Evolutionary conservation across 768 basidiomycete species (phyloP).

Genomic region (Macrolepiota albuminosa): DNA sequence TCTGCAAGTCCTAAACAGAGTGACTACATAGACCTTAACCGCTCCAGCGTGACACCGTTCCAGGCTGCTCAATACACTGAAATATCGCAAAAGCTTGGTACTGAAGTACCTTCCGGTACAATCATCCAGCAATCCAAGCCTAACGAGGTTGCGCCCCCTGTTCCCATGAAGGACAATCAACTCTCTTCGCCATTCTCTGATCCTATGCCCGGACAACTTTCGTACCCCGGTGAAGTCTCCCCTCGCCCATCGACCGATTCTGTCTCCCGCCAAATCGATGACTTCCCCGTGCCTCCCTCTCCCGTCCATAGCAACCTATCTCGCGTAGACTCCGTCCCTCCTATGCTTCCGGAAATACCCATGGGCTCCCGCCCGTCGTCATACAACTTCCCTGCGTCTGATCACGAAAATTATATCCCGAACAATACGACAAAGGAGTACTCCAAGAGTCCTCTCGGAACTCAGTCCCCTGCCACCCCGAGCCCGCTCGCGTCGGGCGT

Average conservation of each 20-base stretch:
- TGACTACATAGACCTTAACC: constrained; percentile 60
- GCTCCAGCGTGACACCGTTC: constrained; percentile 70
- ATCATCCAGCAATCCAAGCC: constrained; percentile 4
- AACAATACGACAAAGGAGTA: constrained; percentile 8
- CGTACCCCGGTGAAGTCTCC: constrained; percentile 4
- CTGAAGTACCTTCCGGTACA: constrained; percentile 30
- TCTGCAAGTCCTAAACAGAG: constrained; percentile 21
- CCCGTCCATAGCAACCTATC: constrained; percentile 29
- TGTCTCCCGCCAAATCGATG: constrained; percentile 20
- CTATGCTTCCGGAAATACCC: constrained; percentile 49
- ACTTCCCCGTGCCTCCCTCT: constrained; percentile 37
- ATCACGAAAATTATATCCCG: constrained; percentile 11
- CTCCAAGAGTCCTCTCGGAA: constrained; percentile 18
- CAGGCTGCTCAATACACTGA: constrained; percentile 74
- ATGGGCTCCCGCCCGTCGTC: constrained; percentile 32
- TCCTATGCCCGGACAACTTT: neutral
- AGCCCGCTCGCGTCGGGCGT: constrained; percentile 37
- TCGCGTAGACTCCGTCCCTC: constrained; percentile 47
- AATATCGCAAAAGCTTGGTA: constrained; percentile 54
- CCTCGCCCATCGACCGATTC: constrained; percentile 12
- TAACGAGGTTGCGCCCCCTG: constrained; percentile 1
- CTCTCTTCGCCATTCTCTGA: constrained; percentile 23
- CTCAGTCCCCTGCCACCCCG: constrained; percentile 32
- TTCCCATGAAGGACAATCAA: constrained; percentile 3
- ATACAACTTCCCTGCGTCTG: constrained; percentile 10